Conservation (phyloP, 768 basidiomycete species). For the Tephrocybe sp. region DNA sequence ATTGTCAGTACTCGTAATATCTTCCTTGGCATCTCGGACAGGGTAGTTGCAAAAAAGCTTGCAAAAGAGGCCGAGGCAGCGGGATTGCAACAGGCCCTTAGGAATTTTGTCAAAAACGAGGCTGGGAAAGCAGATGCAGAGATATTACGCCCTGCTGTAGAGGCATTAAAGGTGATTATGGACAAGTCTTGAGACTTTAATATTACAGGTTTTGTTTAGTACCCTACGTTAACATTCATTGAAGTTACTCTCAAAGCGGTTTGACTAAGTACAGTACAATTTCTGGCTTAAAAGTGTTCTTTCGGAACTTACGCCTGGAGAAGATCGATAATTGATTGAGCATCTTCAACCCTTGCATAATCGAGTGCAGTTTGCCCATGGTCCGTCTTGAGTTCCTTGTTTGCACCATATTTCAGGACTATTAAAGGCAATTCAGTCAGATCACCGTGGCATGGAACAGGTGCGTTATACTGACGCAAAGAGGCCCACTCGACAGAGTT, state of each 20-base stretch:
- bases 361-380: slow-evolving; percentile 3
- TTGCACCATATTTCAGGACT: slow-evolving; percentile 9
- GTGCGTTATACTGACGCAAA: slow-evolving; percentile 5
- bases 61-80: slow-evolving; percentile 47
- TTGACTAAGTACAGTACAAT: no score
- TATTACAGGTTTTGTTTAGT: background rate
- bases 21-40: slow-evolving; percentile 40
- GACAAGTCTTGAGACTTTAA: slow-evolving; percentile 5
- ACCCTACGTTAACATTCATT: background rate
- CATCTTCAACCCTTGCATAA: slow-evolving; percentile 1
- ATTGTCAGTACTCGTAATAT: slow-evolving; percentile 74
- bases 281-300: background rate
- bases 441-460: background rate
- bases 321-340: background rate
- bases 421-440: background rate
- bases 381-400: slow-evolving; percentile 6
- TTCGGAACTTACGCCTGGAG: background rate
- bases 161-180: slow-evolving; percentile 41
- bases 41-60: slow-evolving; percentile 37
- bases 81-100: slow-evolving; percentile 54
- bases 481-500: slow-evolving; percentile 9
- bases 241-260: no score
- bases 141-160: slow-evolving; percentile 46
- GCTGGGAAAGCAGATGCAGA: slow-evolving; percentile 27
- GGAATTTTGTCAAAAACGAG: slow-evolving; percentile 42